Base-by-base conservation (phyloP, 345 rosid species). In the Populus euphratica region DNA sequence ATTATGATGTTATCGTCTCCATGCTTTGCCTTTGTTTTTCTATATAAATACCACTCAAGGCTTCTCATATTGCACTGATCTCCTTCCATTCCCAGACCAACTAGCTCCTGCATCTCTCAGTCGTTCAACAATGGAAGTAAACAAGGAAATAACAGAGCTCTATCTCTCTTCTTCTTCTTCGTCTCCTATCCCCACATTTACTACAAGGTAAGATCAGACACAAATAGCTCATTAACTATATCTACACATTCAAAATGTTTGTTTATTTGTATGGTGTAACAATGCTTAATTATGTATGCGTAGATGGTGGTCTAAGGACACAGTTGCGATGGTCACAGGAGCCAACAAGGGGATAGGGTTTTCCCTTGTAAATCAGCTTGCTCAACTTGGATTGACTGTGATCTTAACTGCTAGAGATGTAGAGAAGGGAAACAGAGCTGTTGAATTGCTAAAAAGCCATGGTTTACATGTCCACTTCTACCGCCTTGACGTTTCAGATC, bases 261-360 rank as follows among this genome's bases (percentile, higher is more conserved):
- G 14, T 29, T 6, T 64, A 5, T 64, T 1, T 16, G 31, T 66
- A 21, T 13, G 20, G 20, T 25, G 38, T 10, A 18, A 65, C 33
- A 1, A 29, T 62, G 4, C 29, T 31, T 23, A 27, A 27, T 27
- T 27, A 11, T 50, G 8, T 47, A 33, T 25, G 41, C 69, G 77
- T 70, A 90, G 97, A 73, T 94, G 98, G 97, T 94, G 97, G 98
- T 73, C 87, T 4, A 78, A 74, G 50, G 90, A 89, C 67, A 94
- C 93, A 44, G 86, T 88, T 10, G 94, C 92, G 0, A 77, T 94
- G 2, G 98, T 93, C 47, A 94, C 93, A 5, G 98, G 98, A 86
- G 97, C 92, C 1, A 94, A 93, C 87, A 93, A 84, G 75, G 97
- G 97, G 73, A 94, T 94, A 43, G 97, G 97, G 43, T 90, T 83